Conservation (phyloP, 371 early-diverging fungal genomes). For the Mucor irregularis region DNA sequence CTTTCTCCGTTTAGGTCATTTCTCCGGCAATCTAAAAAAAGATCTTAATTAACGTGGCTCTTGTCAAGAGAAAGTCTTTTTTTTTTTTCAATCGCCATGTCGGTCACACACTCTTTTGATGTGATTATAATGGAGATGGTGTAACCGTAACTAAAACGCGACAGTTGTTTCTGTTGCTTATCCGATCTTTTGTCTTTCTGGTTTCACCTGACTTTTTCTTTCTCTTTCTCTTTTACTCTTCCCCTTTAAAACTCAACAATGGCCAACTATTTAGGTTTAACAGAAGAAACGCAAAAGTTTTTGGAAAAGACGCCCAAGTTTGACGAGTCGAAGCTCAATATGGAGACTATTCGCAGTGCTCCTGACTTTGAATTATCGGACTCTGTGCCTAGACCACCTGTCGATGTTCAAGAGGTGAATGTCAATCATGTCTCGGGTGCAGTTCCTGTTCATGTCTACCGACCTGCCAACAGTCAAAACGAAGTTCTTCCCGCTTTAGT, state of each 20-base stretch:
- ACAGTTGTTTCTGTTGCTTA: no score
- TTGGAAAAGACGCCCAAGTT: not conserved
- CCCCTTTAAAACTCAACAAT: not conserved
- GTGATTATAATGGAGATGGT: no score
- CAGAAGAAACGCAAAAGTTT: not conserved
- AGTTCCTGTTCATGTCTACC: slow-evolving; percentile 8
- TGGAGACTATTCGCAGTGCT: not conserved
- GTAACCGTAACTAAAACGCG: no score
- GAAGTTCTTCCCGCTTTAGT: slow-evolving; percentile 11
- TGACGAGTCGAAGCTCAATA: not conserved
- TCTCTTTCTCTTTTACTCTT: not conserved
- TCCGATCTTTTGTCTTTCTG: no score
- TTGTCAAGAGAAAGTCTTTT: no score
- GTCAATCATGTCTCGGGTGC: not conserved
- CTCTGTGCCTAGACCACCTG: not conserved
- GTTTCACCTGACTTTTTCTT: no score
- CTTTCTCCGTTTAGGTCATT: no score
- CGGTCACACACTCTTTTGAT: no score
- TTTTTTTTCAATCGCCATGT: no score
- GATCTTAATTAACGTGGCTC: no score
- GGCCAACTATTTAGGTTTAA: slow-evolving; percentile 7
- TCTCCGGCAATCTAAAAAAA: no score
- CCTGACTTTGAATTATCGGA: not conserved
- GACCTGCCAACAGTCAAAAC: slow-evolving; percentile 3
- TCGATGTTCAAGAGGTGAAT: not conserved